Evolutionary conservation across 2,329 filamentous ascomycete species (phyloP).

Genomic region (Aspergillus caelatus): DNA sequence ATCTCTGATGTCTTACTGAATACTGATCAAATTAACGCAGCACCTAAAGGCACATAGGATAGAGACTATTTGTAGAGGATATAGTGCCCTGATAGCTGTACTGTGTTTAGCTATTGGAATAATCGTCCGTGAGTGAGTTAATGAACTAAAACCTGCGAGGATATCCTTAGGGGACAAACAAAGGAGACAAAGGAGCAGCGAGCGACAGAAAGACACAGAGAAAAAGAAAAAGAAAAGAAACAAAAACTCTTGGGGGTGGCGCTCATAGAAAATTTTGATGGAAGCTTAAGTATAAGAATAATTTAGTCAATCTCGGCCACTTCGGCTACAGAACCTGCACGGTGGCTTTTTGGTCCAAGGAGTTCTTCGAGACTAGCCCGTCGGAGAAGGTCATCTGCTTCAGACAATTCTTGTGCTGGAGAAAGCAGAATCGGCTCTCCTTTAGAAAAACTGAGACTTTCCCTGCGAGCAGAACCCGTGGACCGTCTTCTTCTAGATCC

Average conservation of each 20-base stretch:
- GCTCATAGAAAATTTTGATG: background rate
- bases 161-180: background rate
- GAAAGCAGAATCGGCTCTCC: constrained; percentile 19
- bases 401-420: constrained; percentile 25
- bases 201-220: too few species aligned
- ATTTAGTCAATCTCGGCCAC: constrained; percentile 21
- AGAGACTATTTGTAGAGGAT: background rate
- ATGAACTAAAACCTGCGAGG: background rate
- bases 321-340: constrained; percentile 11
- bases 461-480: constrained; percentile 18
- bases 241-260: too few species aligned
- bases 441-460: constrained; percentile 20
- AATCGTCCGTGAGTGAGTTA: background rate
- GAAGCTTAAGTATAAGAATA: constrained; percentile 10
- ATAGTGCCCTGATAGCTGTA: background rate
- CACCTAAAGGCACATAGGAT: background rate
- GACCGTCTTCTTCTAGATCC: constrained; percentile 31
- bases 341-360: constrained; percentile 19
- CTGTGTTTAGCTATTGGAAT: background rate
- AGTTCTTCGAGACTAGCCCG: constrained; percentile 22
- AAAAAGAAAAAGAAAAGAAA: background rate
- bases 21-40: background rate
- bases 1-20: background rate
- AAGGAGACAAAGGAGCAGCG: background rate
- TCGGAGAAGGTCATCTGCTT: constrained; percentile 16